A percentile compares a stretch with the other conserved stretches of the same genome.
Conservation (phyloP, 768 basidiomycete species). For the Crucibulum laeve region DNA sequence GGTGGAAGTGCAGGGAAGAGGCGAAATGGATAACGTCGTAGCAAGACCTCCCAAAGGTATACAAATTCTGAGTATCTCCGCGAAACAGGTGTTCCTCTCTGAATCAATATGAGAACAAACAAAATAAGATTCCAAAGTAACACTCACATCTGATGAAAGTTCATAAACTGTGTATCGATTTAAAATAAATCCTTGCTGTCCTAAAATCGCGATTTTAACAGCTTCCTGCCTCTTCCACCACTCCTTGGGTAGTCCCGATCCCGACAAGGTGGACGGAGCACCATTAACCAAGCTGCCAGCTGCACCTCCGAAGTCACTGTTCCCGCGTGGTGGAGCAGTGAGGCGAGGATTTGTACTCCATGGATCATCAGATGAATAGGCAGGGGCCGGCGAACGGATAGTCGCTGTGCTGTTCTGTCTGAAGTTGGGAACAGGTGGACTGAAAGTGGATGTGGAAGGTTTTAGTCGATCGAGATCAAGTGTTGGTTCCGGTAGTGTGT, state of each 20-base stretch:
- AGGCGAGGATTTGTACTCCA: slow-evolving; percentile 48
- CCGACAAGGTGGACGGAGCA: slow-evolving; percentile 56
- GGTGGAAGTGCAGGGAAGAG: slow-evolving; percentile 85
- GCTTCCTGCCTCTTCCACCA: slow-evolving; percentile 88
- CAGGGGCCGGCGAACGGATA: slow-evolving; percentile 40
- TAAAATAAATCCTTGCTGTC: slow-evolving; percentile 90
- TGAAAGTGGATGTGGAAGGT: slow-evolving; percentile 48
- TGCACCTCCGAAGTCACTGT: slow-evolving; percentile 22
- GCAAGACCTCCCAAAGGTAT: slow-evolving; percentile 83
- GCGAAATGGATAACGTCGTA: slow-evolving; percentile 90
- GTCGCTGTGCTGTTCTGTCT: slow-evolving; percentile 37
- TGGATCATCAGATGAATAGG: slow-evolving; percentile 64
- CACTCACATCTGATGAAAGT: slow-evolving; percentile 68
- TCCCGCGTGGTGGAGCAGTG: slow-evolving; percentile 20
- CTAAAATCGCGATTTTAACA: slow-evolving; percentile 67
- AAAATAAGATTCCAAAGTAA: slow-evolving; percentile 1
- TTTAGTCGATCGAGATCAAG: slow-evolving; percentile 61
- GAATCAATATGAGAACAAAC: slow-evolving; percentile 6
- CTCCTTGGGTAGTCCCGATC: slow-evolving; percentile 66
- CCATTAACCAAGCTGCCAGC: slow-evolving; percentile 35
- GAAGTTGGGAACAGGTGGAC: slow-evolving; percentile 30
- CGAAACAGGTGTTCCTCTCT: slow-evolving; percentile 67
- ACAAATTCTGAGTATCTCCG: slow-evolving; percentile 93
- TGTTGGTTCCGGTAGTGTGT: slow-evolving; percentile 70
- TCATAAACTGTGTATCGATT: slow-evolving; percentile 86